phyloP scores from a whole-genome alignment of 768 basidiomycete species.

The Galerina marginata region DNA sequence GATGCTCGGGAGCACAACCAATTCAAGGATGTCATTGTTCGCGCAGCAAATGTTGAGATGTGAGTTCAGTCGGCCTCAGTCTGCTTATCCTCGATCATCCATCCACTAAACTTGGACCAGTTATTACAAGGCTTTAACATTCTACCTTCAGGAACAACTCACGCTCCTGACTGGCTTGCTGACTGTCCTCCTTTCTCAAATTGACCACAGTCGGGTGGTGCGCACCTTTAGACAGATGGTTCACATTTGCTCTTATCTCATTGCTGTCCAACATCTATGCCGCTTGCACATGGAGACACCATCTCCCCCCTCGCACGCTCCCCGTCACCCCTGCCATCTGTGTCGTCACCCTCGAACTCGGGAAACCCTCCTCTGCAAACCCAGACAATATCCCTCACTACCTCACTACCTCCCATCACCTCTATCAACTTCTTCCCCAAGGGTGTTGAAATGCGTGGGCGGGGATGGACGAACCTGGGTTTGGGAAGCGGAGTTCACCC shows the following conservation, averaged over 20 bases:
- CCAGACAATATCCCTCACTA: no score
- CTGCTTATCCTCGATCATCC: background rate
- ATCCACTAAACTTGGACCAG: slow-evolving; percentile 41
- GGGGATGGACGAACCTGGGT: no score
- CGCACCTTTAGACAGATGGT: slow-evolving; percentile 95
- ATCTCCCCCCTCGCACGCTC: no score
- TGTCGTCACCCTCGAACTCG: no score
- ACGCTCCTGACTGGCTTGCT: slow-evolving; percentile 92
- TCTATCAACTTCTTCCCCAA: no score
- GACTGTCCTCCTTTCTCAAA: slow-evolving; percentile 88
- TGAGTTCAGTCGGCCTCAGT: slow-evolving; percentile 36
- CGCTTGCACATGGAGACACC: no score
- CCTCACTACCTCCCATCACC: no score
- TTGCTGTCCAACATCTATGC: slow-evolving; percentile 91
- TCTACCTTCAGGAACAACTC: slow-evolving; percentile 95
- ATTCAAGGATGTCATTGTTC: slow-evolving; percentile 98
- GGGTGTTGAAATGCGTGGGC: no score
- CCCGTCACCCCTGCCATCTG: no score
- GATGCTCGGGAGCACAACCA: slow-evolving; percentile 99
- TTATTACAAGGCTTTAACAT: slow-evolving; percentile 94
- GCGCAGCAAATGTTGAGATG: slow-evolving; percentile 98
- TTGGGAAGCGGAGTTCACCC: no score
- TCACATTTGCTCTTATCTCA: slow-evolving; percentile 95
- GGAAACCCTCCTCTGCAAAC: no score
- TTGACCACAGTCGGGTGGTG: slow-evolving; percentile 95